Conservation (phyloP, 202 grass and related monocot species). For the Alloteropsis angusta region DNA sequence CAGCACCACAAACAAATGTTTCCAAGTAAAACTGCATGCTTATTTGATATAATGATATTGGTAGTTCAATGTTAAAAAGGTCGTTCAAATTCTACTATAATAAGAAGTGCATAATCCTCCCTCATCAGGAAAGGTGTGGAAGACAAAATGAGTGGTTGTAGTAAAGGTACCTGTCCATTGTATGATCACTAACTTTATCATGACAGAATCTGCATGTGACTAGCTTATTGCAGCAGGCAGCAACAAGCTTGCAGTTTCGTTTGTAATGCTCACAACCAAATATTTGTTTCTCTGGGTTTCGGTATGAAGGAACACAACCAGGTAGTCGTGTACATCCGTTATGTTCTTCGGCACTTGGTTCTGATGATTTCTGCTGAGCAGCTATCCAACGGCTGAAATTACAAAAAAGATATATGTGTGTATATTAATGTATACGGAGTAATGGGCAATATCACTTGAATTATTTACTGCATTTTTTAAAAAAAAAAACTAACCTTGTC, state of each 20-base stretch:
- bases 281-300: slow-evolving; percentile 49
- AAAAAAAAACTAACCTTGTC: slow-evolving; percentile 67
- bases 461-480: neutral
- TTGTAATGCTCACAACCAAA: slow-evolving; percentile 99
- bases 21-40: neutral
- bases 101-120: neutral
- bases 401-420: too few relatives aligned
- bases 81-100: neutral
- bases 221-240: slow-evolving; percentile 82
- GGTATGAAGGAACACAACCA: slow-evolving; percentile 61
- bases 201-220: slow-evolving; percentile 97
- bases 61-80: neutral
- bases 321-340: slow-evolving; percentile 23
- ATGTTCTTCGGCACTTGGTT: slow-evolving; percentile 30
- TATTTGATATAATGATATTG: neutral
- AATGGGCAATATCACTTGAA: neutral
- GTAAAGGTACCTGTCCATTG: slow-evolving; percentile 74
- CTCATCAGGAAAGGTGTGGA: neutral
- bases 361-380: slow-evolving; percentile 70
- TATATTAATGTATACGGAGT: neutral
- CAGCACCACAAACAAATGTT: neutral
- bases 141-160: neutral
- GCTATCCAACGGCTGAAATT: slow-evolving; percentile 92
- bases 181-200: slow-evolving; percentile 93
- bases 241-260: slow-evolving; percentile 87